phyloP scores from a whole-genome alignment of 2,329 filamentous ascomycete genomes.

The Fusarium hainanense region DNA sequence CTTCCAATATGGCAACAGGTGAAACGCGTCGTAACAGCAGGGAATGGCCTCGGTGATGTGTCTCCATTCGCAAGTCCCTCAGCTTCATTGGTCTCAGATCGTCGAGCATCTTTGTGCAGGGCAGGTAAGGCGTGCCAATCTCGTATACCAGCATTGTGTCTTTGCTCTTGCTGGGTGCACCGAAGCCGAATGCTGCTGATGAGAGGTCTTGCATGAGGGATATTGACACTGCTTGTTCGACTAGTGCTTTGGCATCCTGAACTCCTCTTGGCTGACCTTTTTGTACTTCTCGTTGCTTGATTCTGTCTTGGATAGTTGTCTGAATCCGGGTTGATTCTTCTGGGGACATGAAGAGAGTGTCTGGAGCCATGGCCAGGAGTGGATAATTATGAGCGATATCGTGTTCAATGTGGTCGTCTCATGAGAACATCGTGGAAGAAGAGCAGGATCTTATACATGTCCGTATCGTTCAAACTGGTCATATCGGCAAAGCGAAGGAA shows the following conservation, averaged over 20 bases:
- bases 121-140: constrained; percentile 44
- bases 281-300: constrained; percentile 39
- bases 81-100: constrained; percentile 44
- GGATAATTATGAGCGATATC: rapidly evolving
- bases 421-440: not conserved
- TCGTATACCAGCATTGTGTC: constrained; percentile 47
- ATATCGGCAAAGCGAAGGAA: not conserved
- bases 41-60: constrained; percentile 45
- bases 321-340: constrained; percentile 48
- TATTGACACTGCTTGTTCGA: constrained; percentile 44
- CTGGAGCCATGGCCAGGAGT: not conserved
- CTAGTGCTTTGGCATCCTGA: constrained; percentile 31
- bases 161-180: constrained; percentile 17
- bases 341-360: constrained; percentile 49
- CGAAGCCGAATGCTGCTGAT: constrained; percentile 26
- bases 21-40: constrained; percentile 46
- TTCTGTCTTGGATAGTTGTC: constrained; percentile 35
- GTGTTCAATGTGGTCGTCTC: rapidly evolving
- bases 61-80: constrained; percentile 45
- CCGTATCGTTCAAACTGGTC: not conserved
- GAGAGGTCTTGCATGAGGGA: constrained; percentile 52
- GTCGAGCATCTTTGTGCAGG: constrained; percentile 33
- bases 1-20: constrained; percentile 40
- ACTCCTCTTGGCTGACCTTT: constrained; percentile 35
- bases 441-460: not conserved